A percentile compares a stretch with the other conserved stretches of the same genome.
Conservation (phyloP, 108 stramenopile species). For the Fistulifera pelliculosa region DNA sequence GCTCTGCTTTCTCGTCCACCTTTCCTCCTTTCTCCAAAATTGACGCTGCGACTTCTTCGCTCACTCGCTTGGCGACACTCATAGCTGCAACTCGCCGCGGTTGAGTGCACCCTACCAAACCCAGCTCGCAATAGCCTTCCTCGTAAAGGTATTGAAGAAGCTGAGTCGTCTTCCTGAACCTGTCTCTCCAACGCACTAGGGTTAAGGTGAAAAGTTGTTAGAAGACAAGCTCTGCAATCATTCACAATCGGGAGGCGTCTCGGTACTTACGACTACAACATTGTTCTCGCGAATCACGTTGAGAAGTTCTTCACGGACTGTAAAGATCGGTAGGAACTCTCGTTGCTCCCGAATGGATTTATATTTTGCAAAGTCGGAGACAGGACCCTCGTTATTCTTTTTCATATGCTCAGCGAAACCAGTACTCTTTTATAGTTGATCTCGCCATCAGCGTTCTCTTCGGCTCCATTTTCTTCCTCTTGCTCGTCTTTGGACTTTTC, state of each 20-base stretch:
- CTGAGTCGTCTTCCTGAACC: constrained; percentile 85
- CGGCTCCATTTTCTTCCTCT: constrained; percentile 19
- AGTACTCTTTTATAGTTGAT: constrained; percentile 82
- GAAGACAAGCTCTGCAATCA: constrained; percentile 30
- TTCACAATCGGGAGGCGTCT: no score
- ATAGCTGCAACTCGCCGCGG: constrained; percentile 97
- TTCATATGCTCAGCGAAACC: constrained; percentile 87
- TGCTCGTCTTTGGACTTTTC: constrained; percentile 16
- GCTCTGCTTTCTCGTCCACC: constrained; percentile 62
- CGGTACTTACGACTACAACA: constrained; percentile 85
- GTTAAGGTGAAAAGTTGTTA: background rate
- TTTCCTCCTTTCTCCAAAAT: constrained; percentile 39
- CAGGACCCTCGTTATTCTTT: constrained; percentile 34
- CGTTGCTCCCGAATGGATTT: constrained; percentile 91
- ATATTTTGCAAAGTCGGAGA: constrained; percentile 76
- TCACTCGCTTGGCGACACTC: constrained; percentile 97
- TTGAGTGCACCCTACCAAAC: constrained; percentile 96
- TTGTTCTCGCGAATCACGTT: constrained; percentile 90
- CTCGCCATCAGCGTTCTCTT: constrained; percentile 39
- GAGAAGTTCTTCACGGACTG: constrained; percentile 89
- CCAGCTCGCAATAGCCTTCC: constrained; percentile 87
- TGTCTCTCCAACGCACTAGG: background rate
- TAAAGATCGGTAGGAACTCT: constrained; percentile 89
- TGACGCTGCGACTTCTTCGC: constrained; percentile 87
- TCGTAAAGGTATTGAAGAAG: constrained; percentile 97